phyloP scores from a whole-genome alignment of 1,284 basidiomycete genomes.

The Neolentinus lepideus region DNA sequence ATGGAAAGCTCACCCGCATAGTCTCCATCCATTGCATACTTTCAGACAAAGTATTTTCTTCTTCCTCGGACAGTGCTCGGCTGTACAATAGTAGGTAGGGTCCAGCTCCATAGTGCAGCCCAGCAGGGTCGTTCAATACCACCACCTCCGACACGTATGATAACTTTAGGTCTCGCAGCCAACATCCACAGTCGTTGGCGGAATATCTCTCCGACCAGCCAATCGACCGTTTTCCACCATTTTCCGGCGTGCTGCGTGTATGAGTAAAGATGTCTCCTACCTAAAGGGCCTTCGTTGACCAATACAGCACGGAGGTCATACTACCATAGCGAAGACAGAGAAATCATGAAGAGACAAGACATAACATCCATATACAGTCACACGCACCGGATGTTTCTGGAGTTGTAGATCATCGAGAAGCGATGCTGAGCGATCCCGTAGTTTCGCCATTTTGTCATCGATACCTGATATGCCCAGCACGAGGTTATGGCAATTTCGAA shows the following conservation, averaged over 20 bases:
- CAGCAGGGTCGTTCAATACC: constrained; percentile 58
- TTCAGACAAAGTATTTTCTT: constrained; percentile 10
- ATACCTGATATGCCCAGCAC: constrained; percentile 33
- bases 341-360: not conserved
- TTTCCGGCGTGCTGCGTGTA: constrained; percentile 56
- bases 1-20: not conserved
- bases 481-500: not conserved
- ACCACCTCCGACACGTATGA: constrained; percentile 57
- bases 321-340: no score
- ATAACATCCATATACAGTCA: not conserved
- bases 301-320: constrained; percentile 73
- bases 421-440: constrained; percentile 33
- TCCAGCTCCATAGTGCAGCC: constrained; percentile 65
- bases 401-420: constrained; percentile 58
- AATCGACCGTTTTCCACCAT: constrained; percentile 80
- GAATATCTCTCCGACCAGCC: constrained; percentile 52
- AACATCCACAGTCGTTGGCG: constrained; percentile 3
- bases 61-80: constrained; percentile 33
- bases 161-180: not conserved
- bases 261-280: constrained; percentile 66
- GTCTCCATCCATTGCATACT: not conserved
- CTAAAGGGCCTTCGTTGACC: constrained; percentile 66
- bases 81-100: constrained; percentile 72
- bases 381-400: constrained; percentile 46
- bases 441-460: constrained; percentile 35